phyloP scores from a whole-genome alignment of 2,329 filamentous ascomycete species.

The Whalleya microplaca region DNA sequence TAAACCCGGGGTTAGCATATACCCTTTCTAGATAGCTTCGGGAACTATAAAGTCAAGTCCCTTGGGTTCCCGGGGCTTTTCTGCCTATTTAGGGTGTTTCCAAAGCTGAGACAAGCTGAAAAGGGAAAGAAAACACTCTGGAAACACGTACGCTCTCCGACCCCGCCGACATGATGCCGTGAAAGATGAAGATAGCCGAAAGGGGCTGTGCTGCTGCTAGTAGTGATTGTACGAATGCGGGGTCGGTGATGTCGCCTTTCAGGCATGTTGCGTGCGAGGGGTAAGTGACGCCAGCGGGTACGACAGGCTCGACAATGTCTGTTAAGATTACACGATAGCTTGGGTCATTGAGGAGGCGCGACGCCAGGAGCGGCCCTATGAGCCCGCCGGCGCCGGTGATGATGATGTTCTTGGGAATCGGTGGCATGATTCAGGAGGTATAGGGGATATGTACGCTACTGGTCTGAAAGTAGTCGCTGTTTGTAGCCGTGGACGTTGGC shows the following conservation, averaged over 20 bases:
- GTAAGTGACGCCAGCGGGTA: constrained; percentile 51
- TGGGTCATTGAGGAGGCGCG: constrained; percentile 44
- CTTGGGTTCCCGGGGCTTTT: too few species aligned
- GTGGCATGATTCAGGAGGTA: constrained; percentile 22
- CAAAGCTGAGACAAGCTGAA: too few species aligned
- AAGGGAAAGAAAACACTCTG: too few species aligned
- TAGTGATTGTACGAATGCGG: constrained; percentile 42
- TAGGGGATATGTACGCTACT: background rate
- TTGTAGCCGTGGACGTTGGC: background rate
- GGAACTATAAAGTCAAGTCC: too few species aligned
- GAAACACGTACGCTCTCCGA: too few species aligned
- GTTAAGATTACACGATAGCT: constrained; percentile 48
- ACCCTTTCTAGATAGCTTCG: too few species aligned
- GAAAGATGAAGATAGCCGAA: constrained; percentile 62
- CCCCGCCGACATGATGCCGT: constrained; percentile 70
- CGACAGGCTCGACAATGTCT: constrained; percentile 57
- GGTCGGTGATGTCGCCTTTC: constrained; percentile 52
- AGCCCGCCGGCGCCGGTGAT: constrained; percentile 41
- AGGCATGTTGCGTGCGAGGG: constrained; percentile 54
- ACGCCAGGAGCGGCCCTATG: constrained; percentile 42
- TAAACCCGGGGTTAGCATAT: too few species aligned
- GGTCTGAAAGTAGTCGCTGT: background rate
- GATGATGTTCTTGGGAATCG: constrained; percentile 38
- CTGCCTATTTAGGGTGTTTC: too few species aligned
- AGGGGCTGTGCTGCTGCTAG: constrained; percentile 50